phyloP scores from a whole-genome alignment of 805 yeast species.

The Spathaspora boniae region DNA sequence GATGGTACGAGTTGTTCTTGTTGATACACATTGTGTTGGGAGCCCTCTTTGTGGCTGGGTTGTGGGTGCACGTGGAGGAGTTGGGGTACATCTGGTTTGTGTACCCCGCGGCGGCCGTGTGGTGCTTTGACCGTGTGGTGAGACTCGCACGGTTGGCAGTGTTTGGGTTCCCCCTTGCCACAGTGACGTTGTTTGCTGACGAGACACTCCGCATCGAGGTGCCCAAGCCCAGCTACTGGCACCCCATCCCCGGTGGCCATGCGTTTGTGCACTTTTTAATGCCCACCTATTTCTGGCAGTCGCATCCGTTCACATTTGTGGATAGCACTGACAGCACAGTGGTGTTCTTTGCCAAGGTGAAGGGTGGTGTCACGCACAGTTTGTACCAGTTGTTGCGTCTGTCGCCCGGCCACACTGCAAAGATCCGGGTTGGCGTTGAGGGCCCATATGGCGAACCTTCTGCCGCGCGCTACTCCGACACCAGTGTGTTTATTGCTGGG shows the following conservation, averaged over 20 bases:
- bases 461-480: constrained; percentile 48
- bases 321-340: constrained; percentile 21
- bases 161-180: constrained; percentile 36
- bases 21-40: constrained; percentile 34
- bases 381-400: constrained; percentile 22
- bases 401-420: constrained; percentile 24
- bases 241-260: constrained; percentile 37
- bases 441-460: constrained; percentile 68
- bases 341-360: constrained; percentile 32
- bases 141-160: constrained; percentile 24
- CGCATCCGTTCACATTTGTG: constrained; percentile 40
- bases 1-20: constrained; percentile 35
- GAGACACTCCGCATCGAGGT: constrained; percentile 36
- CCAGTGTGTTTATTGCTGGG: constrained; percentile 62
- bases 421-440: constrained; percentile 42
- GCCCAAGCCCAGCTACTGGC: constrained; percentile 37
- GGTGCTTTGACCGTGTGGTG: constrained; percentile 34
- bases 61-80: constrained; percentile 37
- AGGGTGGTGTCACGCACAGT: constrained; percentile 34
- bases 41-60: constrained; percentile 42
- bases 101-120: constrained; percentile 31
- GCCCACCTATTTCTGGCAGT: constrained; percentile 38
- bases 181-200: constrained; percentile 26
- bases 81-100: constrained; percentile 29
- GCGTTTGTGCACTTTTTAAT: constrained; percentile 36